Evolutionary conservation across 306 rosid genomes (phyloP), one percentile per base, ranked within the genome.

Genomic region (Ormosia semicastrata): DNA sequence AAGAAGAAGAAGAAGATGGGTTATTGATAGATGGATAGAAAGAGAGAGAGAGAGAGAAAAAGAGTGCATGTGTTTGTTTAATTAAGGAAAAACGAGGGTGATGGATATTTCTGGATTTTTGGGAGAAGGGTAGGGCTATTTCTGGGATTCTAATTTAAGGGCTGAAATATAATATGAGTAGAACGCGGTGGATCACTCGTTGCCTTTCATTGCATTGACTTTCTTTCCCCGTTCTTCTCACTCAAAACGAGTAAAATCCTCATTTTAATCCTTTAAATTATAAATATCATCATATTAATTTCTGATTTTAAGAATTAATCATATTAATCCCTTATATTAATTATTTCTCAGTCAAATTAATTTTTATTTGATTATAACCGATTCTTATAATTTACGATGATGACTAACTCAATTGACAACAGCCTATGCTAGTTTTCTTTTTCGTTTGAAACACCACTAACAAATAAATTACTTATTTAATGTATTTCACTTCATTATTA

Each of bases 111-210:
- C 30, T 6, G 77, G 41, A 36, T 17, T 54, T 67, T 60, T 24
- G 30, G 9, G 17, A 39, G 17, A 40, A 15, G 0, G 13, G 0
- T 0, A 49, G 32, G 90, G 90, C 66, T 68, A 87, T 17, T 32
- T 71, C 32, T 12, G 95, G 89, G 0, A 90, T 50, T 52, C 2
- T 0, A 8, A 6, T 1, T 56, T 85, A 15, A 57, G 29, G 4
- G 12, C 58, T 53, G 54, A 14, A 29, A 64, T n/a, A 32, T 79
- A 4, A 29, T 86, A 13, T 33, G 66, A 93, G 90, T 7, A 50
- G 86, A 88, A 85, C 86, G 89, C 94, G 91, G 76, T 84, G 71
- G 70, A 79, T 84, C 92, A 79, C 79, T 81, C 57, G 18, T 83
- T 83, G 1, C 10, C 47, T 3, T 43, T 18, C 40, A 1, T 4